Percentiles rank a stretch among this genome's conserved stretches.
These are phyloP conservation scores for Wallacemonas sp. DNA, from an alignment of 208 protist species.

Conservation along the genomic window DNA sequence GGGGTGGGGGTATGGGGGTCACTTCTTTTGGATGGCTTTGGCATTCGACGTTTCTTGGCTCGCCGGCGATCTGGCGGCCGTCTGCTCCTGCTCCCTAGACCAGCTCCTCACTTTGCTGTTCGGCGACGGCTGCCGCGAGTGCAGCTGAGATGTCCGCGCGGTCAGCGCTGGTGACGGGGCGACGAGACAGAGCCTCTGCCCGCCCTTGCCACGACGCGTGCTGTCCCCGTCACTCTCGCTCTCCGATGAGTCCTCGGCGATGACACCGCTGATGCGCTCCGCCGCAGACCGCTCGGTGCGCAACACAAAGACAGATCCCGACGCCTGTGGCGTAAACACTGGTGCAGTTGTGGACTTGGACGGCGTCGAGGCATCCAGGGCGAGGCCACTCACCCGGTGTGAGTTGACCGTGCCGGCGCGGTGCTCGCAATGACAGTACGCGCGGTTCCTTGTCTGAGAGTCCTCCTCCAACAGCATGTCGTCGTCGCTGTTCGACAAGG, in stretches of 20 bases:
- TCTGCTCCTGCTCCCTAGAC: neutral
- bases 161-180: conserved; percentile 15
- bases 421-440: conserved; percentile 32
- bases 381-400: neutral
- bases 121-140: neutral
- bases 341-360: neutral
- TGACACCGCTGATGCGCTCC: conserved; percentile 20
- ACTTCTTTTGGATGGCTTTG: neutral
- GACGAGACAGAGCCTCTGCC: conserved; percentile 32
- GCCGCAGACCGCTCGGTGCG: conserved; percentile 27
- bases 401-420: neutral
- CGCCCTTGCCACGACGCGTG: conserved; percentile 1
- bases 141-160: neutral
- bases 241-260: conserved; percentile 27
- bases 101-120: neutral
- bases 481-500: conserved; percentile 3
- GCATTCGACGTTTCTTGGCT: neutral
- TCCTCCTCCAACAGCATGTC: conserved; percentile 9
- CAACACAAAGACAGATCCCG: conserved; percentile 31
- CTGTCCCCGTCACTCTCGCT: conserved; percentile 25
- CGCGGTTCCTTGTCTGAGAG: neutral
- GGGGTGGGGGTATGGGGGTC: neutral
- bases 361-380: neutral
- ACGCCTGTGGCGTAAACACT: neutral
- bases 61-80: too few species aligned